Evolutionary conservation across 768 basidiomycete genomes (phyloP).

Genomic region (Hericium coralloides): DNA sequence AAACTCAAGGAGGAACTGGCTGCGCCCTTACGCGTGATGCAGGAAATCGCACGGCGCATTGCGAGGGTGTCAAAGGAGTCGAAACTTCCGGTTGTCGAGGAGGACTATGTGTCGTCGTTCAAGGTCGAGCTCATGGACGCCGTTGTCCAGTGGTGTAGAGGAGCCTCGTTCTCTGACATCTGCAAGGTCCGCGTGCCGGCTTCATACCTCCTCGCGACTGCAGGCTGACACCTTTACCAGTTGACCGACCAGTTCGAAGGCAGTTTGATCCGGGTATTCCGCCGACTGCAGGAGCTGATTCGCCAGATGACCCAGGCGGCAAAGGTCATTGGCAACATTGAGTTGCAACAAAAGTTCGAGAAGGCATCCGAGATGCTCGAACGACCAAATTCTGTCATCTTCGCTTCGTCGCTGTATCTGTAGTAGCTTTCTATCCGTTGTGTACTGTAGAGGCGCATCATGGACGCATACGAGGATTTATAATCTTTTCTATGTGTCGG

Average conservation of each 20-base stretch:
- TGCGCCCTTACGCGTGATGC: slow-evolving; percentile 87
- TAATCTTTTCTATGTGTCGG: no score
- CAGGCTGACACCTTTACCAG: slow-evolving; percentile 29
- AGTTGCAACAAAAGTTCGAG: slow-evolving; percentile 90
- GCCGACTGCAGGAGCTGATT: slow-evolving; percentile 87
- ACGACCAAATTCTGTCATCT: slow-evolving; percentile 88
- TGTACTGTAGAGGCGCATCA: no score
- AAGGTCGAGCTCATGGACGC: slow-evolving; percentile 99
- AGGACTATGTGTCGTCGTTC: slow-evolving; percentile 94
- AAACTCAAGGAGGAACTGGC: slow-evolving; percentile 92
- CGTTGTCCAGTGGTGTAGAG: slow-evolving; percentile 97
- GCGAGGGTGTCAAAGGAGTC: slow-evolving; percentile 96
- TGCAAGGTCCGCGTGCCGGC: slow-evolving; percentile 63
- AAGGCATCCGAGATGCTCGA: slow-evolving; percentile 89
- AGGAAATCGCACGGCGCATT: slow-evolving; percentile 90
- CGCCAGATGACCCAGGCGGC: slow-evolving; percentile 95
- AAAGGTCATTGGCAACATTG: slow-evolving; percentile 92
- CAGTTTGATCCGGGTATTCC: slow-evolving; percentile 91
- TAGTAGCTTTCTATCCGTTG: slow-evolving; percentile 20
- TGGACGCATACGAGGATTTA: no score
- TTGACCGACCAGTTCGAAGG: slow-evolving; percentile 96
- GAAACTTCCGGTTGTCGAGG: slow-evolving; percentile 81
- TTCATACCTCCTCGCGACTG: neutral
- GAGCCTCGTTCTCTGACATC: slow-evolving; percentile 91
- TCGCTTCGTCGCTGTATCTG: slow-evolving; percentile 80